Evolutionary conservation across 768 basidiomycete genomes (phyloP).

Genomic region (Kwoniella botswanensis): DNA sequence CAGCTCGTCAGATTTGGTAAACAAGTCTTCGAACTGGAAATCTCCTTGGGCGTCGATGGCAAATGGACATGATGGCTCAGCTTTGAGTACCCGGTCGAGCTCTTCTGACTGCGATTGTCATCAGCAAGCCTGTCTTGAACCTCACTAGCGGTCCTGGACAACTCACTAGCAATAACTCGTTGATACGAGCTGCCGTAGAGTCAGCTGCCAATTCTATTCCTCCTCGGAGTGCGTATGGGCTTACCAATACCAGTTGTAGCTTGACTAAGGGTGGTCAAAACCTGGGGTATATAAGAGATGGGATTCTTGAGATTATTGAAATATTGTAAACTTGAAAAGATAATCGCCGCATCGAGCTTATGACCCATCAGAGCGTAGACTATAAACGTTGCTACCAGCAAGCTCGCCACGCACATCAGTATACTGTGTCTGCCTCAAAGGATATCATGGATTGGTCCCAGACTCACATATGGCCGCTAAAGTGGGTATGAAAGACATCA

Average conservation of each 20-base stretch:
- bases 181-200: background rate
- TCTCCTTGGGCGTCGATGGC: conserved; percentile 62
- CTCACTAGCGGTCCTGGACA: background rate
- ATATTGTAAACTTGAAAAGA: conserved; percentile 67
- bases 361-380: conserved; percentile 70
- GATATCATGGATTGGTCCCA: background rate
- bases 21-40: conserved; percentile 45
- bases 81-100: conserved; percentile 56
- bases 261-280: conserved; percentile 7
- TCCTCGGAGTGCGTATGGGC: background rate
- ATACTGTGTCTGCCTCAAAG: background rate
- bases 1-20: background rate
- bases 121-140: background rate
- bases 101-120: conserved; percentile 10
- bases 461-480: conserved; percentile 60
- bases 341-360: conserved; percentile 63
- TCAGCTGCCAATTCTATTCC: background rate
- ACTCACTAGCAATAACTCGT: background rate
- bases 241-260: background rate
- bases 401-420: background rate
- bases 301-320: conserved; percentile 61
- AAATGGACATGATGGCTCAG: conserved; percentile 59
- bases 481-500: conserved; percentile 63
- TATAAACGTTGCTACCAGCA: conserved; percentile 61
- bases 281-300: conserved; percentile 22